Base-by-base conservation (phyloP, 768 basidiomycete species). In the Lactarius deliciosus region DNA sequence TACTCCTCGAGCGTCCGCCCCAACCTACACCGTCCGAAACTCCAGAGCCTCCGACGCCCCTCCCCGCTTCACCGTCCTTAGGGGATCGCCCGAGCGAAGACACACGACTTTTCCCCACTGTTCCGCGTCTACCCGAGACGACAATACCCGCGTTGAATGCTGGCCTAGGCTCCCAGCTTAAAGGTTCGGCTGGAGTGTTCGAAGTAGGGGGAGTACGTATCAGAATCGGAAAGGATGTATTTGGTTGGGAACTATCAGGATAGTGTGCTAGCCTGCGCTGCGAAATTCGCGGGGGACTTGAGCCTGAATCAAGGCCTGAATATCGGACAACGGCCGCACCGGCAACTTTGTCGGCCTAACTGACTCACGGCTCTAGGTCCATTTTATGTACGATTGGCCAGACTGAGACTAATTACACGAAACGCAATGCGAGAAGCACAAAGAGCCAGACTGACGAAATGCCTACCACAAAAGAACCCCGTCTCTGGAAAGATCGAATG, bases 211-310 rank as follows among this genome's bases (percentile, higher is more conserved):
- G 80, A 58, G 73, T 94, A n/a, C 78, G 79, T 47, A 78, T 87
- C 55, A 89, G 83, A 74, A 90, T 93, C 45, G 92, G 91, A 13
- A 90, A 87, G 74, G 86, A 90, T 9, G 76, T 84, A 6, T 76
- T 72, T 69, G 76, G 76, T 59, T 92, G 83, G 85, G 73, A 73
- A 36, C 62, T 83, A 54, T 59, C 60, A 4, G 71, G 73, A 56
- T 69, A 41, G 36, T 15, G n/a, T 61, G 18, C 25, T 32, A n/a
- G 32, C 7, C 32, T 32, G 32, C 6, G 32, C 32, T 8, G 32
- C 32, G 32, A 0, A 32, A 32, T 32, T 32, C 32, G 32, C 32
- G 7, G 28, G 25, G 25, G 25, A 28, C 25, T 2, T 28, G 25
- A 28, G 25, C 25, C 25, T 28, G 25, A 28, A 28, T 28, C 25